Evolutionary conservation across 2,329 filamentous ascomycete genomes (phyloP).

Genomic region (Trichoderma simmonsii): DNA sequence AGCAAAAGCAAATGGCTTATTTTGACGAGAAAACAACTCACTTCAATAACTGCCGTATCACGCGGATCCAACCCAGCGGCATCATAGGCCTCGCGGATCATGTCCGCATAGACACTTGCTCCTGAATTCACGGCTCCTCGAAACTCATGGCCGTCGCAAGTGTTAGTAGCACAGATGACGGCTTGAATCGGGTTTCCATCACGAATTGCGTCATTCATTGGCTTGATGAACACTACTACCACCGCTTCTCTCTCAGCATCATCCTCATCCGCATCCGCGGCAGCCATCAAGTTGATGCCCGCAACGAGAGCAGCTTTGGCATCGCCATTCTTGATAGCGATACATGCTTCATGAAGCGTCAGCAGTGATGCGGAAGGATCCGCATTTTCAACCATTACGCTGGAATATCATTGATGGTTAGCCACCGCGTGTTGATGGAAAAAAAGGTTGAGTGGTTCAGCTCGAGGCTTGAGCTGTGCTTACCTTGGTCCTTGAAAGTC

Average conservation of each 20-base stretch:
- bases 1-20: not conserved
- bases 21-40: slow-evolving; percentile 28
- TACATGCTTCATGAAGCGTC: slow-evolving; percentile 4
- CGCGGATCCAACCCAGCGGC: not conserved
- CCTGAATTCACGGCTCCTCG: not conserved
- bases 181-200: slow-evolving; percentile 41
- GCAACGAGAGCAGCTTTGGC: slow-evolving; percentile 30
- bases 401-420: not conserved
- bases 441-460: not conserved
- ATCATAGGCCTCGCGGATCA: slow-evolving; percentile 1
- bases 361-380: slow-evolving; percentile 9
- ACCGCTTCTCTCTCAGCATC: slow-evolving; percentile 39
- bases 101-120: not conserved
- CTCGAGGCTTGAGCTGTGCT: not conserved
- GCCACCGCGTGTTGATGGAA: not conserved
- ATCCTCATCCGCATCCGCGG: slow-evolving; percentile 18
- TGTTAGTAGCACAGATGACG: slow-evolving; percentile 33
- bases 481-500: slow-evolving; percentile 18
- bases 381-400: slow-evolving; percentile 1
- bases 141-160: slow-evolving; percentile 39
- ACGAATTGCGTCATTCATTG: slow-evolving; percentile 40
- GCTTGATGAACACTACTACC: slow-evolving; percentile 42
- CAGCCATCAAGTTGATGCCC: slow-evolving; percentile 34
- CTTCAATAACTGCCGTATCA: slow-evolving; percentile 7
- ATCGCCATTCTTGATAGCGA: not conserved